Evolutionary conservation across 352 stramenopile genomes (phyloP).

Genomic region (Globisporangium nunn): DNA sequence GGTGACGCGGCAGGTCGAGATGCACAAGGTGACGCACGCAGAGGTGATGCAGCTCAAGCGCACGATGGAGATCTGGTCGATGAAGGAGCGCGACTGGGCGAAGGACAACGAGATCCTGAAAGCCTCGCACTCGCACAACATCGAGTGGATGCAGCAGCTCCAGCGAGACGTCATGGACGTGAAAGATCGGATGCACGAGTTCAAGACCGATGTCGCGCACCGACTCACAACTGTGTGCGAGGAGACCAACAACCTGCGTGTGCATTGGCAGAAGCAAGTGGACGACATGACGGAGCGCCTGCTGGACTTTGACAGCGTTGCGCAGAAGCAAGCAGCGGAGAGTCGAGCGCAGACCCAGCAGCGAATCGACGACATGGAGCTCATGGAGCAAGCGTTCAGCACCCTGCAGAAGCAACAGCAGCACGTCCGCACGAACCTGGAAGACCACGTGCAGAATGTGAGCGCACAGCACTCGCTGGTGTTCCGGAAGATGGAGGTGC

Average conservation of each 20-base stretch:
- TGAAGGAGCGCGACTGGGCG: slow-evolving; percentile 80
- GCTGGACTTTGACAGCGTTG: slow-evolving; percentile 37
- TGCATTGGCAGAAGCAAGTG: slow-evolving; percentile 65
- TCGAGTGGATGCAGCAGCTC: slow-evolving; percentile 85
- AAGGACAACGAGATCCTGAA: slow-evolving; percentile 86
- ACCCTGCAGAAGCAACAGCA: slow-evolving; percentile 64
- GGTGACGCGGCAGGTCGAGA: slow-evolving; percentile 41
- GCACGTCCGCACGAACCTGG: slow-evolving; percentile 36
- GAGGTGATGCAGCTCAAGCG: slow-evolving; percentile 74
- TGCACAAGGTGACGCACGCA: slow-evolving; percentile 50
- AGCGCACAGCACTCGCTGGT: slow-evolving; percentile 30
- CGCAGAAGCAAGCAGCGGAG: slow-evolving; percentile 37
- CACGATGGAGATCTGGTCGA: slow-evolving; percentile 68
- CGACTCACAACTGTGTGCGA: slow-evolving; percentile 53
- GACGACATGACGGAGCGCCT: slow-evolving; percentile 58
- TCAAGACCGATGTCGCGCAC: slow-evolving; percentile 45
- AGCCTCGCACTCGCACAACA: slow-evolving; percentile 68
- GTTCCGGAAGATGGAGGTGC: slow-evolving; percentile 49
- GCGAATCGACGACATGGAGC: slow-evolving; percentile 56
- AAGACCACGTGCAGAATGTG: slow-evolving; percentile 45
- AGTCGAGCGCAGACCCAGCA: slow-evolving; percentile 39
- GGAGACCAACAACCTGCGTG: slow-evolving; percentile 55
- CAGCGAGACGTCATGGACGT: slow-evolving; percentile 75
- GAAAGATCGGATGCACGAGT: slow-evolving; percentile 67
- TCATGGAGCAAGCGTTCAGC: slow-evolving; percentile 67